Percentiles rank a stretch among this genome's conserved stretches.
These are phyloP conservation scores for Phylloporus arenicola DNA, from an alignment of 768 basidiomycete genomes.

Conservation along the genomic window DNA sequence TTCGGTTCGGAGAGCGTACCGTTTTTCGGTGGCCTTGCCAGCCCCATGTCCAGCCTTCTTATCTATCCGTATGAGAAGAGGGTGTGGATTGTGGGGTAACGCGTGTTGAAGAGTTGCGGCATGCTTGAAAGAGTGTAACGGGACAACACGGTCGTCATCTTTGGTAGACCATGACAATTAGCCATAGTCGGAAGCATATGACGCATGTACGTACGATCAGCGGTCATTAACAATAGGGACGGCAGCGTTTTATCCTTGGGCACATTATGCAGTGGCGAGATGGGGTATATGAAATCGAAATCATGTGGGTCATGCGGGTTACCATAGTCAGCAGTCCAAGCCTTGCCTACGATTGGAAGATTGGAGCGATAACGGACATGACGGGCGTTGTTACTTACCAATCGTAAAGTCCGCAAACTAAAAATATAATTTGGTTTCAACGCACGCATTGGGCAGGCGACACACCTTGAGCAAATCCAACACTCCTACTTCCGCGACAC, in stretches of 20 bases:
- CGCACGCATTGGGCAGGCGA: neutral
- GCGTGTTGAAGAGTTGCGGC: slow-evolving; percentile 72
- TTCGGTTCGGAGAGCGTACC: slow-evolving; percentile 30
- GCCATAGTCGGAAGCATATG: neutral
- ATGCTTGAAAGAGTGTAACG: slow-evolving; percentile 80
- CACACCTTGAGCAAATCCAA: slow-evolving; percentile 70
- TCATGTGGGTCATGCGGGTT: slow-evolving; percentile 68
- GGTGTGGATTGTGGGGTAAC: slow-evolving; percentile 60
- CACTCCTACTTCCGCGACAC: slow-evolving; percentile 77
- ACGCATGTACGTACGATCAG: slow-evolving; percentile 57
- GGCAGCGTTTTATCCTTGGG: slow-evolving; percentile 56
- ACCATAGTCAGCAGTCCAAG: slow-evolving; percentile 80
- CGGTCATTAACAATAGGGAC: slow-evolving; percentile 72
- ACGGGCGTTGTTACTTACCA: slow-evolving; percentile 34
- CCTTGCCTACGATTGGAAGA: slow-evolving; percentile 41
- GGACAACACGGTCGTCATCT: slow-evolving; percentile 88
- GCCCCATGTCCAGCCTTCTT: slow-evolving; percentile 78
- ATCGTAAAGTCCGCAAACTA: slow-evolving; percentile 76
- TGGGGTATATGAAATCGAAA: slow-evolving; percentile 79
- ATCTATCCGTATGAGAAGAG: slow-evolving; percentile 71
- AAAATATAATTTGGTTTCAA: neutral
- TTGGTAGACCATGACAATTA: slow-evolving; percentile 2
- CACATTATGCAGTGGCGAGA: slow-evolving; percentile 81
- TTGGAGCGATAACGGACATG: slow-evolving; percentile 6
- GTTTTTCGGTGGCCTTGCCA: slow-evolving; percentile 70